Evolutionary conservation across 495 filamentous ascomycete genomes (phyloP).

Genomic region (Lasiosphaeria ovina): DNA sequence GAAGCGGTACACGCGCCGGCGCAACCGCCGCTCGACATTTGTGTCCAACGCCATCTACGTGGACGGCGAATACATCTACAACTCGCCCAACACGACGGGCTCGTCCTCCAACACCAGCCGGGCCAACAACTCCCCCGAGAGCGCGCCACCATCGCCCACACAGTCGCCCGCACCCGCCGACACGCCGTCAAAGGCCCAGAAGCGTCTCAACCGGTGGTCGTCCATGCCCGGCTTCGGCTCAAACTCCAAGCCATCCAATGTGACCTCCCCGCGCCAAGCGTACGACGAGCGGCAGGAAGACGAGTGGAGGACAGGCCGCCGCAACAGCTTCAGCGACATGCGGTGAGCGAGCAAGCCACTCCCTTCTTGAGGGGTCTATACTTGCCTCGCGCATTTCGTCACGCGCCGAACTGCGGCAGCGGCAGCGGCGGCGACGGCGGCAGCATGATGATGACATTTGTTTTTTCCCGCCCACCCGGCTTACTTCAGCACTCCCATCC

Average conservation of each 20-base stretch:
- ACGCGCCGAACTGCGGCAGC: too few relatives aligned
- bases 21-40: conserved; percentile 78
- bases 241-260: background rate
- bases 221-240: conserved; percentile 48
- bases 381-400: too few relatives aligned
- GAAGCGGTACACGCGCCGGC: conserved; percentile 84
- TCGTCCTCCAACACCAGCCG: conserved; percentile 42
- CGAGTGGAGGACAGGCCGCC: conserved; percentile 2
- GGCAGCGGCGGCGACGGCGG: too few relatives aligned
- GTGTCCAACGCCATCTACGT: conserved; percentile 83
- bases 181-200: conserved; percentile 22
- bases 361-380: too few relatives aligned
- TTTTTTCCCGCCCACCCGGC: too few relatives aligned
- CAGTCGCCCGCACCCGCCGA: background rate
- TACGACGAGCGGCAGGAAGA: background rate
- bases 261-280: background rate
- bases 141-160: conserved; percentile 13
- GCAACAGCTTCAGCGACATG: conserved; percentile 1
- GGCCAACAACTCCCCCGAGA: conserved; percentile 22
- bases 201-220: conserved; percentile 46
- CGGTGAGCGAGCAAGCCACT: background rate
- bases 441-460: too few relatives aligned
- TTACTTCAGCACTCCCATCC: too few relatives aligned
- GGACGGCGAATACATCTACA: conserved; percentile 87
- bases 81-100: conserved; percentile 49